These are phyloP conservation scores for Xenoacremonium recifei DNA, from an alignment of 2,329 filamentous ascomycete species.

Conservation along the genomic window DNA sequence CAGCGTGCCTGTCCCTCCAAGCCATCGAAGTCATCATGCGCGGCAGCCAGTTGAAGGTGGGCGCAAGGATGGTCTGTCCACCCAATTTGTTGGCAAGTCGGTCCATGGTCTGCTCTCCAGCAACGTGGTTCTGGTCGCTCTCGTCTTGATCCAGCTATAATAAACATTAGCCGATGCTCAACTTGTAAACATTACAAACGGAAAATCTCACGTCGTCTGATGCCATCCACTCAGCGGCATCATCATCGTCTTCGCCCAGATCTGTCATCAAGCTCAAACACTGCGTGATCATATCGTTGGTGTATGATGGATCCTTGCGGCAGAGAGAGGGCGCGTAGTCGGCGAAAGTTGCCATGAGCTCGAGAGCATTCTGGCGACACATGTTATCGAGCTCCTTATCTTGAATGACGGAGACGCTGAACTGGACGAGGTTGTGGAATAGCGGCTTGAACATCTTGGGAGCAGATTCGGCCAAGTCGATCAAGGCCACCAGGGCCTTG, in stretches of 20 bases:
- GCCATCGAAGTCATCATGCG: conserved; percentile 95
- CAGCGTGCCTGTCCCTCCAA: conserved; percentile 94
- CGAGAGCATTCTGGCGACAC: conserved; percentile 89
- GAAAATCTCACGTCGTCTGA: conserved; percentile 74
- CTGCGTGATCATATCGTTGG: conserved; percentile 96
- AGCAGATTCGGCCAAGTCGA: conserved; percentile 90
- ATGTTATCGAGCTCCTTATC: conserved; percentile 93
- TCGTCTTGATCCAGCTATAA: conserved; percentile 89
- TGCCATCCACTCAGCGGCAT: conserved; percentile 88
- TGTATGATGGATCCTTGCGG: conserved; percentile 89
- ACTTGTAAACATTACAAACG: neutral
- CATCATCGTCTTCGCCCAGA: conserved; percentile 89
- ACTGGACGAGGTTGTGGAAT: conserved; percentile 91
- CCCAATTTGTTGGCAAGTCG: conserved; percentile 95
- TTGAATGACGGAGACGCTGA: conserved; percentile 89
- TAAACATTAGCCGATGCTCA: too few relatives aligned
- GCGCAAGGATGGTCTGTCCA: conserved; percentile 85
- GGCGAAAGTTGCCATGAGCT: conserved; percentile 97
- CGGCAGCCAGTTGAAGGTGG: conserved; percentile 95
- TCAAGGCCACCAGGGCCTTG: conserved; percentile 84
- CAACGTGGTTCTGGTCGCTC: conserved; percentile 95
- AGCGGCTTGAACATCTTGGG: conserved; percentile 96
- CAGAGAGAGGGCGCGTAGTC: conserved; percentile 94
- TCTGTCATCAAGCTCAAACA: conserved; percentile 98
- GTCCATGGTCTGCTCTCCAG: conserved; percentile 98